Conservation (phyloP, 2,329 filamentous ascomycete species). For the Stenocarpella maydis region DNA sequence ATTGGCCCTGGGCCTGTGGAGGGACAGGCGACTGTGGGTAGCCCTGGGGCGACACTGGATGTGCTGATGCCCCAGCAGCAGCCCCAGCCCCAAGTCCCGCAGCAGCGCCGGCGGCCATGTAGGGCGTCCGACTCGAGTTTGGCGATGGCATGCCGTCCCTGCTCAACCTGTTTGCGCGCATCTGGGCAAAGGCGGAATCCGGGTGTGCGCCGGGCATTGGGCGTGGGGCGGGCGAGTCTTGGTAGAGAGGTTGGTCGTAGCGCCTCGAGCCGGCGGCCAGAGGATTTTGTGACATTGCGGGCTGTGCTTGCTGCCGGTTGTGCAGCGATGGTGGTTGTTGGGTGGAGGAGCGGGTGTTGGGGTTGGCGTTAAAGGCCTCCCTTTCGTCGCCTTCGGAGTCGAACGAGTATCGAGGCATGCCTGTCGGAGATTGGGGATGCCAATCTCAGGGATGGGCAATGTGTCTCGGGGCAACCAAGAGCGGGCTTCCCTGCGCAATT, state of each 20-base stretch:
- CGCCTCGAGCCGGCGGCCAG: conserved; percentile 22
- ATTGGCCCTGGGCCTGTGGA: conserved; percentile 38
- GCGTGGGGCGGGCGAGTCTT: conserved; percentile 27
- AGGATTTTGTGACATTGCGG: conserved; percentile 22
- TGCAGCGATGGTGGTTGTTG: conserved; percentile 1
- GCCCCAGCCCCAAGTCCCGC: conserved; percentile 38
- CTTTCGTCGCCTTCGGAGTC: conserved; percentile 38
- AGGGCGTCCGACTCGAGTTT: conserved; percentile 35
- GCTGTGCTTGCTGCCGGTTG: conserved; percentile 19
- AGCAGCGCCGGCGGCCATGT: conserved; percentile 39
- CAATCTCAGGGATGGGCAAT: conserved; percentile 5
- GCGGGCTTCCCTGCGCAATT: conserved; percentile 2
- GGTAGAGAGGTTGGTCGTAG: conserved; percentile 23
- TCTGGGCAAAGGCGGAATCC: conserved; percentile 47
- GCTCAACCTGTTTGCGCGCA: conserved; percentile 46
- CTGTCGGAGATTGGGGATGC: conserved; percentile 17
- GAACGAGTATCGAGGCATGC: conserved; percentile 39
- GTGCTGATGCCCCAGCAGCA: conserved; percentile 29
- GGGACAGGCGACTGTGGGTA: conserved; percentile 41
- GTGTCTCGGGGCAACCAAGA: conserved; percentile 11
- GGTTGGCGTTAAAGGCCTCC: conserved; percentile 33
- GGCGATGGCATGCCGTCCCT: conserved; percentile 38
- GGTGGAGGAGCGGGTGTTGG: not conserved
- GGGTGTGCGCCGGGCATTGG: conserved; percentile 45
- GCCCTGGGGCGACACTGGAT: conserved; percentile 41